Evolutionary conservation across 1,284 basidiomycete genomes (phyloP), one percentile per base, ranked within the genome.

Genomic region (Malassezia japonica): DNA sequence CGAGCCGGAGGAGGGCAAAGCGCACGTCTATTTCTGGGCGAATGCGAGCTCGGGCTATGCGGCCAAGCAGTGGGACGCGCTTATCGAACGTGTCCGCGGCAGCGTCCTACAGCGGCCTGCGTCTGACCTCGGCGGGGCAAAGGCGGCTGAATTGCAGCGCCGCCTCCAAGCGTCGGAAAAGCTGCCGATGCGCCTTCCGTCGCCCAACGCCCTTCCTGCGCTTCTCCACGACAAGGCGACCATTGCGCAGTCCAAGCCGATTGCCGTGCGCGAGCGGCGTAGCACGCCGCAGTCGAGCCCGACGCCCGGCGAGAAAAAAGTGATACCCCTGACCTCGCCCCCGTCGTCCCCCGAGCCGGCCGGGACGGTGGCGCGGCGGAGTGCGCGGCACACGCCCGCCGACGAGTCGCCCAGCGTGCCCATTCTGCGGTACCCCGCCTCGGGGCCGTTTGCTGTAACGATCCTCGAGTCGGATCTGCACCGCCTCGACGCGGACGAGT

Each of bases 401-500:
- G 23, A 2, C 24, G 28, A 16, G 28, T 29, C 7, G 6, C 12
- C 12, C 25, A 46, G 38, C 20, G 42, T 53, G 12, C 48, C 52
- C 2, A 52, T 64, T 16, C 45, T 70, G 3, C 46, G 55, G 18
- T 70, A 61, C 28, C 68, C 66, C 0, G 39, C 51, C 37, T 56
- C 57, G 10, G 66, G 62, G 8, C 52, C 50, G 9, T 60, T 59
- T 15, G 56, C 58, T n/a, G 56, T 72, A 15, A 56, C 50, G 4
- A 21, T 72, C 6, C 48, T 59, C 28, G 44, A 34, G 3, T 50
- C 54, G 0, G 70, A 72, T 40, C 29, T 64, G 10, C 50, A 56
- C 5, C 53, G 58, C 13, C 62, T 72, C 21, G 28, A 56, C 29
- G 64, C 67, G 16, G 61, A 60, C 21, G 59, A 64, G 35, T 61